Percentiles rank a stretch among this genome's conserved stretches.
These are phyloP conservation scores for Sparassis latifolia DNA, from an alignment of 1,284 basidiomycete species.

Conservation along the genomic window DNA sequence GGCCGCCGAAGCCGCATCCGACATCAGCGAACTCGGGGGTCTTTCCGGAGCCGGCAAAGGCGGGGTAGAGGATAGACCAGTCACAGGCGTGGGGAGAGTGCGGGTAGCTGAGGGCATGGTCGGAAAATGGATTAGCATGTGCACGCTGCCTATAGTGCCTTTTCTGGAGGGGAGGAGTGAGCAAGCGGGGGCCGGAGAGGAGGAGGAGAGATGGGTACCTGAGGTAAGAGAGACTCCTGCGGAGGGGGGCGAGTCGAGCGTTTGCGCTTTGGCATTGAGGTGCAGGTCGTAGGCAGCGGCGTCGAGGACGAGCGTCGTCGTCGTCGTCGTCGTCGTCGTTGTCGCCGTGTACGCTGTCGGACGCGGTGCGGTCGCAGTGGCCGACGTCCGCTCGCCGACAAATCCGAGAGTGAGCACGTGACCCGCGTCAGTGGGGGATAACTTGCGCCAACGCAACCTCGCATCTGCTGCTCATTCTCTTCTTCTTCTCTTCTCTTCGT, in stretches of 20 bases:
- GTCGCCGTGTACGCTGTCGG: too few species aligned
- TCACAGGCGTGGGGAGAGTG: constrained; percentile 74
- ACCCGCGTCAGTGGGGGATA: constrained; percentile 5
- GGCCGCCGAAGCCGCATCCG: constrained; percentile 96
- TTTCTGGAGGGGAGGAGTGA: constrained; percentile 52
- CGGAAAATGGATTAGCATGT: constrained; percentile 97
- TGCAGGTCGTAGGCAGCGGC: constrained; percentile 1
- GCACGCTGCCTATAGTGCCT: constrained; percentile 95
- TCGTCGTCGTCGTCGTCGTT: too few species aligned
- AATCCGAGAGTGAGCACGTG: constrained; percentile 10
- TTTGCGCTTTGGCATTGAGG: constrained; percentile 45
- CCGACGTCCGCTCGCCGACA: neutral
- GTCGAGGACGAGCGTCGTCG: too few species aligned
- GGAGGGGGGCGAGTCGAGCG: constrained; percentile 14
- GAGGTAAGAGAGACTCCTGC: constrained; percentile 26
- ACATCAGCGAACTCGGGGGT: constrained; percentile 94
- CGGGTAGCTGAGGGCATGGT: constrained; percentile 91
- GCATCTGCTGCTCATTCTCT: constrained; percentile 5
- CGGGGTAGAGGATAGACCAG: constrained; percentile 85
- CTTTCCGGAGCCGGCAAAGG: constrained; percentile 50
- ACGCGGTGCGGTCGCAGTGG: too few species aligned
- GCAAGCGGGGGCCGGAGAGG: constrained; percentile 2
- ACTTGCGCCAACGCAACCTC: constrained; percentile 15
- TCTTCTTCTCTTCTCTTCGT: constrained; percentile 10
- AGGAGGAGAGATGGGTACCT: constrained; percentile 19